Percentiles rank a stretch among this genome's conserved stretches.
These are phyloP conservation scores for Starmera stellimalicola DNA, from an alignment of 1,139 yeast species.

Conservation along the genomic window DNA sequence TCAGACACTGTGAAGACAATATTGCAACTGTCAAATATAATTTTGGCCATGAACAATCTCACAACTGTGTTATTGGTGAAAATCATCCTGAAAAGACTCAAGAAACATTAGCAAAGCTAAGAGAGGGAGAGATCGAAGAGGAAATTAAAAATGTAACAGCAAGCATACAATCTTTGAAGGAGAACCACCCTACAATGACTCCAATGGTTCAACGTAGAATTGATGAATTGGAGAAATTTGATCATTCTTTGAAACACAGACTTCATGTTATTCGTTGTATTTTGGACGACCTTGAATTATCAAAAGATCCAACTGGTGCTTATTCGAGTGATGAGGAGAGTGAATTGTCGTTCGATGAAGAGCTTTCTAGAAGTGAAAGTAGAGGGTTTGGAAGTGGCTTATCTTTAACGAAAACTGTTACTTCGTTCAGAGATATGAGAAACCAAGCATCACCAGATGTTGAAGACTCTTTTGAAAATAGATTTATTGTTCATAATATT, in stretches of 20 bases:
- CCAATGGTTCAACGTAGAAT: not conserved
- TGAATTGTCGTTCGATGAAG: conserved; percentile 3
- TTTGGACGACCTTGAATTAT: conserved; percentile 22
- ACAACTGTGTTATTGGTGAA: conserved; percentile 53
- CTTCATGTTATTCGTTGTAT: conserved; percentile 27
- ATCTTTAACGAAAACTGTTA: conserved; percentile 17
- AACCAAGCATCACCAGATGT: conserved; percentile 25
- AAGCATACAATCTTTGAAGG: conserved; percentile 24
- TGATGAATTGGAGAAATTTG: conserved; percentile 8
- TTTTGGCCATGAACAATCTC: conserved; percentile 61
- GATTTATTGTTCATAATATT: conserved; percentile 71
- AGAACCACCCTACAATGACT: conserved; percentile 14
- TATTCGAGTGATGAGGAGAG: conserved; percentile 16
- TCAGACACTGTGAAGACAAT: conserved; percentile 52
- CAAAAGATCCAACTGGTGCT: conserved; percentile 20
- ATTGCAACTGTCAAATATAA: conserved; percentile 46
- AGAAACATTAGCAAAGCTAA: conserved; percentile 28
- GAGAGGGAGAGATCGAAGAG: conserved; percentile 36
- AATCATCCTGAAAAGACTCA: conserved; percentile 49
- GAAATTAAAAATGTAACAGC: conserved; percentile 28
- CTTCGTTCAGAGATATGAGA: conserved; percentile 25
- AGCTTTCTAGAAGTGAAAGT: not conserved
- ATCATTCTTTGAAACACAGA: conserved; percentile 27
- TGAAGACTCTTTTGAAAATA: conserved; percentile 48
- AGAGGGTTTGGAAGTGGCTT: conserved; percentile 4